A percentile compares a stretch with the other conserved stretches of the same genome.
Conservation (phyloP, 2,329 filamentous ascomycete genomes). For the Scytalidium sp. region DNA sequence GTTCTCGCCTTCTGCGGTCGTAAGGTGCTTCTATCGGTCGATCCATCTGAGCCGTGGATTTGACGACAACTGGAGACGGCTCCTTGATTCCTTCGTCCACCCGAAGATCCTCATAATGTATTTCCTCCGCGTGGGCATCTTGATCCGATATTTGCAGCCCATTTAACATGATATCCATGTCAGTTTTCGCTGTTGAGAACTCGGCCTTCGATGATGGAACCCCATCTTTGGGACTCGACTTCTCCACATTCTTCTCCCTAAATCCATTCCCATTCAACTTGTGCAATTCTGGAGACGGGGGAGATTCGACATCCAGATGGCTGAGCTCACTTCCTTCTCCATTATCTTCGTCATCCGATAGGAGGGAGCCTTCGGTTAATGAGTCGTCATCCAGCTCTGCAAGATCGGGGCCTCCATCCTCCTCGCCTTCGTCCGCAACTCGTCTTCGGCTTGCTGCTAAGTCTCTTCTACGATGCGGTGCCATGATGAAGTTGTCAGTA, state of each 20-base stretch:
- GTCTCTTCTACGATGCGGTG: slow-evolving; percentile 58
- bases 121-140: slow-evolving; percentile 16
- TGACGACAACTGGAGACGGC: slow-evolving; percentile 27
- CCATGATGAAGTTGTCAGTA: slow-evolving; percentile 37
- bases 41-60: slow-evolving; percentile 35
- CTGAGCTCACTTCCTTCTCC: slow-evolving; percentile 63
- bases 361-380: slow-evolving; percentile 60
- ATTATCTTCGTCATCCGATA: slow-evolving; percentile 58
- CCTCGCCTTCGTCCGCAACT: slow-evolving; percentile 68
- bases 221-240: slow-evolving; percentile 22
- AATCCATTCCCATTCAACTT: slow-evolving; percentile 32
- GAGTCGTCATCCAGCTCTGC: slow-evolving; percentile 64
- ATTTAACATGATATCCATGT: slow-evolving; percentile 59
- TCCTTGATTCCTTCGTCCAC: slow-evolving; percentile 21
- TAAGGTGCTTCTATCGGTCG: slow-evolving; percentile 54
- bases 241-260: slow-evolving; percentile 25
- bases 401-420: slow-evolving; percentile 55
- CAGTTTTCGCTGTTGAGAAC: slow-evolving; percentile 36
- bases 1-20: slow-evolving; percentile 76
- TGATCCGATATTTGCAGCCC: slow-evolving; percentile 32
- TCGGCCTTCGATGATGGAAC: slow-evolving; percentile 33
- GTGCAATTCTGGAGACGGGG: slow-evolving; percentile 23
- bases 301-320: slow-evolving; percentile 58
- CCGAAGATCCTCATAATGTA: slow-evolving; percentile 28
- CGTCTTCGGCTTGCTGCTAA: slow-evolving; percentile 65